Evolutionary conservation across 2,329 filamentous ascomycete species (phyloP).

Genomic region (Thermomyces lanuginosus): DNA sequence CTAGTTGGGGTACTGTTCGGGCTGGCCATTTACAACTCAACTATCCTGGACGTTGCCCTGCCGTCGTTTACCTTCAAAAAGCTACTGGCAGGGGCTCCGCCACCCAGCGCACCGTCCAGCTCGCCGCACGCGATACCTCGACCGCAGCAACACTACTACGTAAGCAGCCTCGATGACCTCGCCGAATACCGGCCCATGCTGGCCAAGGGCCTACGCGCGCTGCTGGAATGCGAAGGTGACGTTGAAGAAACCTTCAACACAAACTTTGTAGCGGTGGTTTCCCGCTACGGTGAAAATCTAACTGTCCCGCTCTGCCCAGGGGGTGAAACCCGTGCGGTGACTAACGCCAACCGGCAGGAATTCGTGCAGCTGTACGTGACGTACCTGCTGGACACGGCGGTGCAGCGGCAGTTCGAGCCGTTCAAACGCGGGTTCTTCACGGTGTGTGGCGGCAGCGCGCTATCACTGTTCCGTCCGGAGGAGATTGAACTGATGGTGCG

Average conservation of each 20-base stretch:
- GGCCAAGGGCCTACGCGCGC: conserved; percentile 55
- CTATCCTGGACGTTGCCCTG: conserved; percentile 73
- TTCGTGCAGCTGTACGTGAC: conserved; percentile 76
- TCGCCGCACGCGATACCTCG: conserved; percentile 49
- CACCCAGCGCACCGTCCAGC: conserved; percentile 38
- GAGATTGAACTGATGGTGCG: conserved; percentile 80
- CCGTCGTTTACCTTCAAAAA: conserved; percentile 85
- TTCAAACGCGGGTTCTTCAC: conserved; percentile 92
- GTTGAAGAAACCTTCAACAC: conserved; percentile 66
- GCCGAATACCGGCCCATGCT: conserved; percentile 65
- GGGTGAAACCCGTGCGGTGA: conserved; percentile 60
- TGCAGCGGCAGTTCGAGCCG: conserved; percentile 72
- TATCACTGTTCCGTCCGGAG: conserved; percentile 74
- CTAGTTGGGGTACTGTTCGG: conserved; percentile 76
- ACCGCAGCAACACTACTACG: too few species aligned
- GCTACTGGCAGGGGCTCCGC: conserved; percentile 60
- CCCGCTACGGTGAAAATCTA: conserved; percentile 55
- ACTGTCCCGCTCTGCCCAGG: conserved; percentile 56
- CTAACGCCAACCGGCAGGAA: conserved; percentile 66
- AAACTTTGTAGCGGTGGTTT: conserved; percentile 62
- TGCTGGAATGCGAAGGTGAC: conserved; percentile 71
- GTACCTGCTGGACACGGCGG: conserved; percentile 61
- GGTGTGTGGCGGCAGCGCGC: conserved; percentile 73
- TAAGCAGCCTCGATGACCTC: conserved; percentile 67
- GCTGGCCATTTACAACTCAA: conserved; percentile 86